These are phyloP conservation scores for Entomortierella beljakovae DNA, from an alignment of 192 early-diverging fungal species.

Conservation along the genomic window DNA sequence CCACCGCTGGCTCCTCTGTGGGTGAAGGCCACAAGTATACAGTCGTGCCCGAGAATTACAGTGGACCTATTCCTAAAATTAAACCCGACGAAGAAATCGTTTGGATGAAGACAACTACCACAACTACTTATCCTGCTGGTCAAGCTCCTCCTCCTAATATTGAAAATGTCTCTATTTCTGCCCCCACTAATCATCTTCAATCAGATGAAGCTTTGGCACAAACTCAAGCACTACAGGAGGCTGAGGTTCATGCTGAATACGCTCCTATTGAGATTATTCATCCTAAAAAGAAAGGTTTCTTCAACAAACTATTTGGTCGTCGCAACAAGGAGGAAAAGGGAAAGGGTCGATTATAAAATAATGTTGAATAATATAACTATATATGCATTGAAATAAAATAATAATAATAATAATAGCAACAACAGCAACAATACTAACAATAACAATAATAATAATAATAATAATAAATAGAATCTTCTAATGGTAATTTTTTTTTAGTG, in stretches of 20 bases:
- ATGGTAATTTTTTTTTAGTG: not conserved
- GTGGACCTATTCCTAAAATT: constrained; percentile 18
- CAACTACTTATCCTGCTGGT: constrained; percentile 15
- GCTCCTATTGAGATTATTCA: not conserved
- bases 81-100: constrained; percentile 30
- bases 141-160: not conserved
- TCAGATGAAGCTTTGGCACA: no score
- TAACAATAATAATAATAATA: constrained; percentile 2
- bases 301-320: constrained; percentile 14
- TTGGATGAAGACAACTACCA: constrained; percentile 47
- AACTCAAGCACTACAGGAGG: not conserved
- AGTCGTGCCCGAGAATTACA: constrained; percentile 6
- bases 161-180: no score
- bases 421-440: no score
- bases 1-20: not conserved
- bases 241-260: not conserved
- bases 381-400: not conserved
- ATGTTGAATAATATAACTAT: not conserved
- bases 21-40: no score
- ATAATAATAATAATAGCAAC: not conserved
- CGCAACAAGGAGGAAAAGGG: constrained; percentile 22
- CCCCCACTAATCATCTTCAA: no score
- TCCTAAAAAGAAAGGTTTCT: constrained; percentile 7
- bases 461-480: not conserved
- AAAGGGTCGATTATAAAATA: constrained; percentile 22